Evolutionary conservation across 176 grass and related monocot genomes (phyloP), one percentile per base, ranked within the genome.

Genomic region (Carex pumila): DNA sequence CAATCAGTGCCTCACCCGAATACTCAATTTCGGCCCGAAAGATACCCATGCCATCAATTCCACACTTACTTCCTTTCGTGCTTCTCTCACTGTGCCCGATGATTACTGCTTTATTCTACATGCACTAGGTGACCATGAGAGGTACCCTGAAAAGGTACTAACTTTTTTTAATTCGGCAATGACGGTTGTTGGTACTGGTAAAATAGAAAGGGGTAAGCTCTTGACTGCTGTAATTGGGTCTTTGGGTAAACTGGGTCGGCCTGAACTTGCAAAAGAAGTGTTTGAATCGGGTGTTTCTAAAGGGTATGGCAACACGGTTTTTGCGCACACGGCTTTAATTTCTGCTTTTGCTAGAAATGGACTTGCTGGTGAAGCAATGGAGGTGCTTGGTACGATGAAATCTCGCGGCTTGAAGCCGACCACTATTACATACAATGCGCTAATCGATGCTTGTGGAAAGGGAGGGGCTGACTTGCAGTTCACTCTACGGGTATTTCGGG

Each of bases 381-480:
- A 83, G 6, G 90, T 95, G 37, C 89, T 99, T 1, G 84, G 85
- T 59, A 90, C 53, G 10, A 99, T 99, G 93, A 95, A 95, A 68
- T 82, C 71, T 65, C 83, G 79, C 0, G 88, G 93, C 0, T 78
- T 99, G 86, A 89, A 89, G 32, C 91, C 96, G 65, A 95, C 89
- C 66, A 99, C 91, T 0, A 88, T 99, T 5, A 90, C 96, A 0
- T 99, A 95, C 87, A 99, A 99, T 85, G 93, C 96, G 0, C 83
- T 95, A 29, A 99, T 99, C 18, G 96, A 95, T 89, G 96, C 96
- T 0, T 99, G 96, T 5, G 93, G 93, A 14, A 98, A 99, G 80
- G 92, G 89, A 5, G 96, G 96, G 14, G 89, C 93, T 22, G 85
- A 99, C 52, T 86, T 99, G 66, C 87, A 90, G 54, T 84, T 90